Conservation (phyloP, 2,329 filamentous ascomycete genomes). For the Aspergillus pseudoterreus region DNA sequence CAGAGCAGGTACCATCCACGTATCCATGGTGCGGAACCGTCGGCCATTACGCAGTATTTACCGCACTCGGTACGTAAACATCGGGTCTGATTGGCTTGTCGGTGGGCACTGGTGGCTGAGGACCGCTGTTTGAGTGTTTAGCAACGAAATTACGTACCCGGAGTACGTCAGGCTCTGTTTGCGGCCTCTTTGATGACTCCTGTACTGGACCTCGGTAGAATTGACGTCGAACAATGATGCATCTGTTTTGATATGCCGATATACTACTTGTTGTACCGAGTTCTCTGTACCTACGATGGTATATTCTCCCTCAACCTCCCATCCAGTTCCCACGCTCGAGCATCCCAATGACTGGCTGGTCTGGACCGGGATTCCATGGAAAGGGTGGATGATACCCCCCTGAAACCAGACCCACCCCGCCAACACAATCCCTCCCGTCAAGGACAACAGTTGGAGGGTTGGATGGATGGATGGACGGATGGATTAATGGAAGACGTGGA, state of each 20-base stretch:
- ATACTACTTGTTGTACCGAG: background rate
- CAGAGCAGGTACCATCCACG: background rate
- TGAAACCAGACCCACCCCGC: conserved; percentile 26
- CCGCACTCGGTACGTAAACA: background rate
- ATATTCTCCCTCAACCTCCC: background rate
- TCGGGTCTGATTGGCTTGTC: background rate
- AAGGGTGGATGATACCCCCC: conserved; percentile 23
- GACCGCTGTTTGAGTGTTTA: background rate
- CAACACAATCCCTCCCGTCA: background rate
- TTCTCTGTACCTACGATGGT: background rate
- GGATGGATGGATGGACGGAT: too few species aligned
- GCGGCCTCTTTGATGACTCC: background rate
- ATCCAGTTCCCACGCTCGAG: too few species aligned
- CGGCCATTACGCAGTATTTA: conserved; percentile 3
- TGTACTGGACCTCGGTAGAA: too few species aligned
- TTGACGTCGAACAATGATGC: too few species aligned
- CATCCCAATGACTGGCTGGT: background rate
- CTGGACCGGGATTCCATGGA: conserved; percentile 7
- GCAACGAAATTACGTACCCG: conserved; percentile 4
- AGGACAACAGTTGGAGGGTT: too few species aligned
- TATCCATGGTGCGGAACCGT: background rate
- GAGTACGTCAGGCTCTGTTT: conserved; percentile 8
- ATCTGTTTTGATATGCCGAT: background rate
- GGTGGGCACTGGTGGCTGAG: conserved; percentile 3
- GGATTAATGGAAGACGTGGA: too few species aligned